Evolutionary conservation across 1,284 basidiomycete genomes (phyloP), one percentile per base, ranked within the genome.

Genomic region (Polyporus tsugae): DNA sequence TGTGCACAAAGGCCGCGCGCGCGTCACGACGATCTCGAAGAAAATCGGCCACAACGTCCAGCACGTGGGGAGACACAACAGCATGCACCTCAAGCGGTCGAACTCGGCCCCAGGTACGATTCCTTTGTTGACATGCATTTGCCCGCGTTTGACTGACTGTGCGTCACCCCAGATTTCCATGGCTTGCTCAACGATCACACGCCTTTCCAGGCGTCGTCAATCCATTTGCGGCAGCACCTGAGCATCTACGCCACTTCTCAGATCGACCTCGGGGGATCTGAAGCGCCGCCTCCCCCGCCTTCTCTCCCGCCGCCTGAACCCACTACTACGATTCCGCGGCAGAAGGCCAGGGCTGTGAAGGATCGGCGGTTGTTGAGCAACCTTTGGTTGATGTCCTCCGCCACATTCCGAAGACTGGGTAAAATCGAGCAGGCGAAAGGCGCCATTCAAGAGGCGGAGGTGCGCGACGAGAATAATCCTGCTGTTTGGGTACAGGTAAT

Each of bases 371-470:
- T 97, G 42, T 82, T 99, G 66, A 94, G 93, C 66, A 90, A 95
- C 73, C 82, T 99, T 25, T 99, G 97, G 97, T 82, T 99, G 6
- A 94, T 95, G 87, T 93, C 91, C 2, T 95, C 97, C 0, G 96
- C 98, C 5, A 97, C 95, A 0, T 99, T 98, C 84, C 87, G 98
- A 41, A 84, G 97, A 66, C 84, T 93, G 60, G 94, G 94, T 11
- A 96, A 97, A 82, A 88, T 95, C 65, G 95, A 97, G 69, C 95
- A 99, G 77, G 91, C 94, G 2, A 89, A 91, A 67, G 95, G 91
- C 10, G 93, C 97, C 2, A 96, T 99, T 61, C 95, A 97, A 77
- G 97, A 99, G 81, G 98, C 97, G 0, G 97, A 99, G 79, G 90
- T 92, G 6, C 86, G 91, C 70, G 95, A 97, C 78, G 92, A 95